These are phyloP conservation scores for Trichoderma cornu-damae DNA, from an alignment of 2,329 filamentous ascomycete species.

Conservation along the genomic window DNA sequence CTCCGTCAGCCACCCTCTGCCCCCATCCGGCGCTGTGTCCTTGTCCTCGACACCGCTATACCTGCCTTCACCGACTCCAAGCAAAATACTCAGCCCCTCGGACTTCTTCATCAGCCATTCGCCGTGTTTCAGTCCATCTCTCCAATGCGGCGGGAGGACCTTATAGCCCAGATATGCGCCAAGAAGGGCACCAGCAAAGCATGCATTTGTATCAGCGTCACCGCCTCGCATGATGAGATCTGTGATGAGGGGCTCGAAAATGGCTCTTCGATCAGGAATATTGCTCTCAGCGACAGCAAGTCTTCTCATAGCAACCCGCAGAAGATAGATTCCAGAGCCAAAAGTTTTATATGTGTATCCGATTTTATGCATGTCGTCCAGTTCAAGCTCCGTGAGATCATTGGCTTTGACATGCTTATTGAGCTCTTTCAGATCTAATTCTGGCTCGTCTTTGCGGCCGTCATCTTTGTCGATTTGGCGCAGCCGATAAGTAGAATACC, in stretches of 20 bases:
- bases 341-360: slow-evolving; percentile 53
- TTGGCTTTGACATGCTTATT: slow-evolving; percentile 36
- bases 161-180: slow-evolving; percentile 45
- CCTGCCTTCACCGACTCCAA: slow-evolving; percentile 34
- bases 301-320: slow-evolving; percentile 41
- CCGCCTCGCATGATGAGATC: slow-evolving; percentile 48
- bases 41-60: slow-evolving; percentile 35
- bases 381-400: slow-evolving; percentile 36
- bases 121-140: slow-evolving; percentile 41
- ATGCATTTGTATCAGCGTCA: slow-evolving; percentile 52
- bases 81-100: slow-evolving; percentile 35
- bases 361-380: slow-evolving; percentile 43
- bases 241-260: slow-evolving; percentile 46
- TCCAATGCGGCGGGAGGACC: slow-evolving; percentile 45
- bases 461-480: slow-evolving; percentile 22
- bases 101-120: slow-evolving; percentile 43
- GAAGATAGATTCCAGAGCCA: slow-evolving; percentile 41
- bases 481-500: slow-evolving; percentile 31
- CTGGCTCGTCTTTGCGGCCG: slow-evolving; percentile 28
- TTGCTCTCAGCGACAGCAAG: slow-evolving; percentile 20
- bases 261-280: slow-evolving; percentile 22
- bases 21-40: slow-evolving; percentile 40
- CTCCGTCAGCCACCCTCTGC: slow-evolving; percentile 35
- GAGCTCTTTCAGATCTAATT: slow-evolving; percentile 39
- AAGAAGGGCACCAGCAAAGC: slow-evolving; percentile 46